These are phyloP conservation scores for Ambispora gerdemannii DNA, from an alignment of 192 early-diverging fungal genomes.

Conservation along the genomic window DNA sequence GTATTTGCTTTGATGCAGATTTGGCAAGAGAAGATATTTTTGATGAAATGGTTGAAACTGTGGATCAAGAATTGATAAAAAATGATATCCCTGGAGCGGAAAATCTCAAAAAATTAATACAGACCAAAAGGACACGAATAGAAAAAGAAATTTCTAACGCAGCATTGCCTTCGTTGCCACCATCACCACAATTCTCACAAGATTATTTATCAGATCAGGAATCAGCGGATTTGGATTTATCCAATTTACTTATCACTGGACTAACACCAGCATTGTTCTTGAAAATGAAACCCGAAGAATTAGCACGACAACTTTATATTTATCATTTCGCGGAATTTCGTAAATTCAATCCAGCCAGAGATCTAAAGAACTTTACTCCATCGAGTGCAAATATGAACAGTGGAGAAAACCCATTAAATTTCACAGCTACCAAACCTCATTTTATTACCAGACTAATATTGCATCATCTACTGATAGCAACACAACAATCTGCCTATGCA, in stretches of 20 bases:
- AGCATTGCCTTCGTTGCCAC: no score
- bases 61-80: constrained; percentile 24
- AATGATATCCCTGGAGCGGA: neutral
- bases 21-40: constrained; percentile 36
- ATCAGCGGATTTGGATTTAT: constrained; percentile 38
- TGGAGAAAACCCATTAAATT: constrained; percentile 39
- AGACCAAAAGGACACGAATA: no score
- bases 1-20: constrained; percentile 32
- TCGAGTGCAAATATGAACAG: constrained; percentile 32
- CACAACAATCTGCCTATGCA: constrained; percentile 47
- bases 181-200: no score
- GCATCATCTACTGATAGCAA: constrained; percentile 60
- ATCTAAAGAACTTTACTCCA: constrained; percentile 37
- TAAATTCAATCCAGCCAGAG: neutral
- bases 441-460: constrained; percentile 67
- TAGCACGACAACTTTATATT: constrained; percentile 67
- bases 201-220: no score
- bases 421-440: constrained; percentile 56
- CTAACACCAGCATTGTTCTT: constrained; percentile 63
- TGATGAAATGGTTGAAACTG: constrained; percentile 30
- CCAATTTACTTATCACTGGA: constrained; percentile 54
- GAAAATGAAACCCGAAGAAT: constrained; percentile 51
- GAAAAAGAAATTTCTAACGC: no score
- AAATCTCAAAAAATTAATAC: constrained; percentile 9
- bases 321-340: constrained; percentile 52